These are phyloP conservation scores for Kwoniella botswanensis DNA, from an alignment of 768 basidiomycete species.

Conservation along the genomic window DNA sequence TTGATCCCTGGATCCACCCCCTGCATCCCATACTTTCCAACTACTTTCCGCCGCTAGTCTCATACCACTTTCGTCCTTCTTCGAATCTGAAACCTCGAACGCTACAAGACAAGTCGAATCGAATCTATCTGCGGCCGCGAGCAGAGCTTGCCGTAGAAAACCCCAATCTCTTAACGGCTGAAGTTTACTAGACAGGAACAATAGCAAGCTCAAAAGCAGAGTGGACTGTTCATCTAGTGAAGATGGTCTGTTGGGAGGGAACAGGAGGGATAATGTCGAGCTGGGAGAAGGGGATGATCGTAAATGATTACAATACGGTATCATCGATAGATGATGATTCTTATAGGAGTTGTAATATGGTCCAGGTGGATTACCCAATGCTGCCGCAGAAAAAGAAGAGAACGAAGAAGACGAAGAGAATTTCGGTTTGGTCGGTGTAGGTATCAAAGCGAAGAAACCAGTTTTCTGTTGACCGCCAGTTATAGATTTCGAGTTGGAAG, in stretches of 20 bases:
- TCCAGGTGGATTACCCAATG: conserved; percentile 15
- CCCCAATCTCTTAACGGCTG: conserved; percentile 75
- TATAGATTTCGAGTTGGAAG: conserved; percentile 41
- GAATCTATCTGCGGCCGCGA: conserved; percentile 83
- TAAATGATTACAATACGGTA: conserved; percentile 57
- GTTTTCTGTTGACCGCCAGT: conserved; percentile 29
- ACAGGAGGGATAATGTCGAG: conserved; percentile 67
- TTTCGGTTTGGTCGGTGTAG: conserved; percentile 17
- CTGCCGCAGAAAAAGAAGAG: not conserved
- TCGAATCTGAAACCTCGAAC: conserved; percentile 84
- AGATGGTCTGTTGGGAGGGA: conserved; percentile 54
- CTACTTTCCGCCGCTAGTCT: conserved; percentile 77
- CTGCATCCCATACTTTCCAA: conserved; percentile 77
- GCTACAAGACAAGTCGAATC: conserved; percentile 82
- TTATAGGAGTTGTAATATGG: conserved; percentile 54
- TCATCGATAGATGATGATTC: conserved; percentile 57
- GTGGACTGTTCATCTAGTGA: conserved; percentile 68
- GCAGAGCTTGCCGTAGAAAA: conserved; percentile 68
- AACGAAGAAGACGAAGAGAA: conserved; percentile 2
- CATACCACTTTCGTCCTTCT: conserved; percentile 76
- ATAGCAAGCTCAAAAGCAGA: conserved; percentile 71
- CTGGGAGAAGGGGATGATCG: conserved; percentile 66
- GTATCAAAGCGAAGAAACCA: conserved; percentile 57
- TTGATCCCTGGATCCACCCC: conserved; percentile 60
- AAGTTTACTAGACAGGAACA: conserved; percentile 72